Evolutionary conservation across 805 yeast species (phyloP).

Genomic region (Ogataea neopini): DNA sequence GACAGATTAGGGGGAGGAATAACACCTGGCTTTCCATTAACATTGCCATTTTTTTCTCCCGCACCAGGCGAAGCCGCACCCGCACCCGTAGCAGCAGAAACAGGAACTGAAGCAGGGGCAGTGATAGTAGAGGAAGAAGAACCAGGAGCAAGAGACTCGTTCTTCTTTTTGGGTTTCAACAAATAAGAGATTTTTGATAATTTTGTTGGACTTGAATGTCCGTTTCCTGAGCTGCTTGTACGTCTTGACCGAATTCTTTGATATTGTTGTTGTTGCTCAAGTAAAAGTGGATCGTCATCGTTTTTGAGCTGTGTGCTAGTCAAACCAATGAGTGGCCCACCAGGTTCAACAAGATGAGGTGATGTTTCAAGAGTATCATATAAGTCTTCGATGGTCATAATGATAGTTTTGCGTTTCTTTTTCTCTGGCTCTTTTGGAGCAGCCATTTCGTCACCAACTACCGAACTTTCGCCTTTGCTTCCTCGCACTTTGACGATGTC

Average conservation of each 20-base stretch:
- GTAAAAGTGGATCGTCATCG: conserved; percentile 47
- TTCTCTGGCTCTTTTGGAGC: conserved; percentile 4
- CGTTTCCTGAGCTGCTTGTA: background rate
- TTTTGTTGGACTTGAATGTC: conserved; percentile 18
- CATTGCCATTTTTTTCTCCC: background rate
- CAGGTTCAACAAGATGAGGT: conserved; percentile 69
- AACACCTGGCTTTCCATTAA: conserved; percentile 9
- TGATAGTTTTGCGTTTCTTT: conserved; percentile 32
- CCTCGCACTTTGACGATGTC: conserved; percentile 68
- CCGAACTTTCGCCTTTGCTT: conserved; percentile 31
- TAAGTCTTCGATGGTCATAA: conserved; percentile 66
- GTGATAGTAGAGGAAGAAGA: conserved; percentile 22
- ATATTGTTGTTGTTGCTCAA: conserved; percentile 20
- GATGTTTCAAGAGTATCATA: conserved; percentile 60
- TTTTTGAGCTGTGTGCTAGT: conserved; percentile 52
- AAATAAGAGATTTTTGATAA: conserved; percentile 33
- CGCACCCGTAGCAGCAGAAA: conserved; percentile 15
- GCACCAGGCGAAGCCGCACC: conserved; percentile 11
- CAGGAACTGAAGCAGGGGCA: conserved; percentile 19
- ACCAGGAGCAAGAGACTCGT: conserved; percentile 10
- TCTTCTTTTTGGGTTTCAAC: conserved; percentile 22
- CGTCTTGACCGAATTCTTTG: background rate
- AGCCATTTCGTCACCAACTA: background rate
- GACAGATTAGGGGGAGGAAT: conserved; percentile 27
- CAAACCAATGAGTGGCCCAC: conserved; percentile 58